phyloP scores from a whole-genome alignment of 805 yeast genomes.

The Debaryomyces hansenii region DNA sequence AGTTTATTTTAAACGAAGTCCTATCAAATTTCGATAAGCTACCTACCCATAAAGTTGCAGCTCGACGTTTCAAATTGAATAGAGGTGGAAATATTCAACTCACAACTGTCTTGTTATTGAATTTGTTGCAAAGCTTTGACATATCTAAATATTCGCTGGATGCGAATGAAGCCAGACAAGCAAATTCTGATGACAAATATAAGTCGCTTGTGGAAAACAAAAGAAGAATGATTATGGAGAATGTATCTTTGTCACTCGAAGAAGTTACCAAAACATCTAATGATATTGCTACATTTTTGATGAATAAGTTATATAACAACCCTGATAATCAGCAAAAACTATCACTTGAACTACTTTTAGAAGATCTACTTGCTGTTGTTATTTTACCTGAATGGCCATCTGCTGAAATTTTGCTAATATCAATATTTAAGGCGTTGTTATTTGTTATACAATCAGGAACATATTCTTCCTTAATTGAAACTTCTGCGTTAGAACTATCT shows the following conservation, averaged over 20 bases:
- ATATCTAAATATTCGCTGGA: slow-evolving; percentile 5
- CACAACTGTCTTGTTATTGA: slow-evolving; percentile 45
- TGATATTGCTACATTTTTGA: slow-evolving; percentile 25
- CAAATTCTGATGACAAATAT: not conserved
- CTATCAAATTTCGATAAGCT: slow-evolving; percentile 50
- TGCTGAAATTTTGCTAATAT: slow-evolving; percentile 48
- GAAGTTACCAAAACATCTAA: slow-evolving; percentile 16
- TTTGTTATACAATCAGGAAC: slow-evolving; percentile 37
- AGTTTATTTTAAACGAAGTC: slow-evolving; percentile 61
- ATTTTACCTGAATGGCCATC: slow-evolving; percentile 63
- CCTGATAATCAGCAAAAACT: slow-evolving; percentile 32
- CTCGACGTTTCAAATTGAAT: slow-evolving; percentile 44
- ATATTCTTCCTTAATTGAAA: slow-evolving; percentile 43
- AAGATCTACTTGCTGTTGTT: slow-evolving; percentile 55
- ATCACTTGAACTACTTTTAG: slow-evolving; percentile 52
- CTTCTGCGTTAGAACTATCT: slow-evolving; percentile 57
- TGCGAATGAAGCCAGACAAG: slow-evolving; percentile 4
- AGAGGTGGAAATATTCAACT: slow-evolving; percentile 52
- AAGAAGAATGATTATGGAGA: slow-evolving; percentile 2
- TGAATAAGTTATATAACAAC: slow-evolving; percentile 14
- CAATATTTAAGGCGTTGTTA: slow-evolving; percentile 46
- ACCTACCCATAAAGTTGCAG: slow-evolving; percentile 42
- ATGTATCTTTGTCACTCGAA: not conserved
- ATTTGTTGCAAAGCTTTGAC: slow-evolving; percentile 42
- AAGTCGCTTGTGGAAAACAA: slow-evolving; percentile 1